A percentile compares a stretch with the other conserved stretches of the same genome.
Evolutionary conservation across 2,329 filamentous ascomycete genomes (phyloP).

Genomic region (Trichothecium sympodiale): DNA sequence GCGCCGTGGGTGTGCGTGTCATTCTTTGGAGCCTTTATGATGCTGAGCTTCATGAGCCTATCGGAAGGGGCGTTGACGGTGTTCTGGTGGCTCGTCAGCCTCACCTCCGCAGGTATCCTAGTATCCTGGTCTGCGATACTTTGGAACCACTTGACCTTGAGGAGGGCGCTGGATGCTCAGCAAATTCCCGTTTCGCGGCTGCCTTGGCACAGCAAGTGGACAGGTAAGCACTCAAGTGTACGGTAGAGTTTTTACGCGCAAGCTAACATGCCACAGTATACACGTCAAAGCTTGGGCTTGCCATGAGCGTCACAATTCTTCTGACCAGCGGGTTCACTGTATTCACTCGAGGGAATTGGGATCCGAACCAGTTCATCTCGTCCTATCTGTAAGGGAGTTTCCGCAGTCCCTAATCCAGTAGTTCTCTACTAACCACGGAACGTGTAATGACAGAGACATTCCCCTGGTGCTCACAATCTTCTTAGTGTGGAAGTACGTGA

Average conservation of each 20-base stretch:
- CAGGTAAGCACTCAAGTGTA: too few species aligned
- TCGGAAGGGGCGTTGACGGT: slow-evolving; percentile 47
- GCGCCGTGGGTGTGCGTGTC: slow-evolving; percentile 49
- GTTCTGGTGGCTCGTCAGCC: slow-evolving; percentile 53
- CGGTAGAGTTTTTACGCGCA: too few species aligned
- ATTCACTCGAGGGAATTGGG: slow-evolving; percentile 50
- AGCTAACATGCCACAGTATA: slow-evolving; percentile 30
- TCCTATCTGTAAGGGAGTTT: slow-evolving; percentile 43
- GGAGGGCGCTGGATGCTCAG: slow-evolving; percentile 42
- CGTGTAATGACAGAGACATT: slow-evolving; percentile 35
- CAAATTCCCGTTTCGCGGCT: slow-evolving; percentile 36
- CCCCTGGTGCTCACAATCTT: slow-evolving; percentile 46
- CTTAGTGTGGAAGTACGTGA: slow-evolving; percentile 53
- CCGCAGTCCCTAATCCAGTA: neutral
- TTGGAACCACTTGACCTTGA: slow-evolving; percentile 46
- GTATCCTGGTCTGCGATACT: slow-evolving; percentile 52
- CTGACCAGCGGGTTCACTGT: slow-evolving; percentile 59
- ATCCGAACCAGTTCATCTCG: slow-evolving; percentile 45
- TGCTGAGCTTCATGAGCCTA: slow-evolving; percentile 47
- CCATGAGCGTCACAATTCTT: slow-evolving; percentile 52
- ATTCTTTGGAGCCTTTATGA: slow-evolving; percentile 41
- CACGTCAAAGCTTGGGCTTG: slow-evolving; percentile 48
- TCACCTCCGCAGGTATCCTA: slow-evolving; percentile 52
- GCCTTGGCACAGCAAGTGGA: slow-evolving; percentile 56
- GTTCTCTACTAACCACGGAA: neutral